Evolutionary conservation across 2,329 filamentous ascomycete genomes (phyloP), one percentile per base, ranked within the genome.

Genomic region (Beauveria sp.): DNA sequence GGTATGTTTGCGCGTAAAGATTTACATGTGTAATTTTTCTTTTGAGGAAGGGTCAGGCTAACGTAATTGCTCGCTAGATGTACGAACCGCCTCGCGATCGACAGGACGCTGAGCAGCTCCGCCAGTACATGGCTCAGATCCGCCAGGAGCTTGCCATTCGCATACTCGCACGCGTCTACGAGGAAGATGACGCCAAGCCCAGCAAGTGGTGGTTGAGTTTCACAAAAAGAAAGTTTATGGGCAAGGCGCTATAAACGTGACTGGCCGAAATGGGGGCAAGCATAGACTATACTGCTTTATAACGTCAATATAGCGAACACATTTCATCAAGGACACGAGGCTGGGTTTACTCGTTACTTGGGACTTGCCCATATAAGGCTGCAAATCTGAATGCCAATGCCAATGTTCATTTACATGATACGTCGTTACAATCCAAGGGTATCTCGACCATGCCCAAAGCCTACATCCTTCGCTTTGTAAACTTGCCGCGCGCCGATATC

Each of bases 141-240:
- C 85, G 95, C 69, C 93, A 98, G 76, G 95, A 98, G 78, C 79
- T 98, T 65, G 93, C 93, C 5, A 78, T 82, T 62, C 83, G 95
- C 73, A 80, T 99, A 78, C 78, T 97, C 72, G 89, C 89, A 58
- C 85, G 93, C 68, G 87, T 99, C 66, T 99, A 96, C 73, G 88
- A 89, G 60, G 92, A 93, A 78, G 75, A 84, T 72, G 76, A 93
- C 80, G 75, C 90, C 77, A 84, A 84, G 77, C 85, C 85, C 60
- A 84, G 79, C 75, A 85, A 96, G 86, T 98, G 93, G 91, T 99
- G 95, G 95, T 78, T 99, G 74, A 98, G 95, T 81, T 99, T 97
- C 75, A 91, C 90, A 59, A 98, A 98, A 87, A 88, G 95, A 78
- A 97, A 97, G 86, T 99, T 99, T 73, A 98, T 99, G 95, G 93